Evolutionary conservation across 2,329 filamentous ascomycete genomes (phyloP), one percentile per base, ranked within the genome.

Genomic region (Alternaria metachromatica): DNA sequence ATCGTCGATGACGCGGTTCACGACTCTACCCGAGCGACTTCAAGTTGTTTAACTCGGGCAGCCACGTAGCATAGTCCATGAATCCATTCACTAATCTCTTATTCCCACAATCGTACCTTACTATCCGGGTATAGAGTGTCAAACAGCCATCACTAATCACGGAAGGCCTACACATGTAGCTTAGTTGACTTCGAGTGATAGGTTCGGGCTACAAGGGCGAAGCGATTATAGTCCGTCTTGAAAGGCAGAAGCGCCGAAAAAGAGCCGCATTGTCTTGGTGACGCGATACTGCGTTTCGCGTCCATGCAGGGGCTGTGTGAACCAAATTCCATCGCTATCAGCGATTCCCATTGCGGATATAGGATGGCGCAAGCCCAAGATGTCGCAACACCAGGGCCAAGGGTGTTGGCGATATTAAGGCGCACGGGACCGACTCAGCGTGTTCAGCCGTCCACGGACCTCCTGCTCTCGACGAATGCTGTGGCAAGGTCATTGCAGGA

Each of bases 41-140:
- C 8, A 55, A 21, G 33, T 41, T 33, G 11, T 33, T 18, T 58
- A 15, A 57, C 25, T 33, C 28, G 41, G 46, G 44, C 33, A 49
- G 37, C 46, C 23, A 43, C 23, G 15, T 57, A 64, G 37, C 33
- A 53, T 56, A 60, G 44, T 55, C 50, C 49, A 28, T 12, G 50
- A 50, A 63, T 63, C 45, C 54, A 55, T 41, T 23, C 49, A 41
- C 49, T 37, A 21, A 25, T 53, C 1, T 41, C 9, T 12, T 6
- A 12, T 25, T 10, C 21, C 28, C 13, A 4, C 49, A 53, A 15
- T 7, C 9, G 13, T 25, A 28, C 12, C 28, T 25, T 53, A 41
- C 37, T 41, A 41, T 41, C n/a, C 37, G 37, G 37, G 37, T 18
- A 18, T 41, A 41, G n/a, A 41, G 37, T 41, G 37, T 41, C n/a